Conservation (phyloP, 1,284 basidiomycete genomes). For the Hemileia vastatrix region DNA sequence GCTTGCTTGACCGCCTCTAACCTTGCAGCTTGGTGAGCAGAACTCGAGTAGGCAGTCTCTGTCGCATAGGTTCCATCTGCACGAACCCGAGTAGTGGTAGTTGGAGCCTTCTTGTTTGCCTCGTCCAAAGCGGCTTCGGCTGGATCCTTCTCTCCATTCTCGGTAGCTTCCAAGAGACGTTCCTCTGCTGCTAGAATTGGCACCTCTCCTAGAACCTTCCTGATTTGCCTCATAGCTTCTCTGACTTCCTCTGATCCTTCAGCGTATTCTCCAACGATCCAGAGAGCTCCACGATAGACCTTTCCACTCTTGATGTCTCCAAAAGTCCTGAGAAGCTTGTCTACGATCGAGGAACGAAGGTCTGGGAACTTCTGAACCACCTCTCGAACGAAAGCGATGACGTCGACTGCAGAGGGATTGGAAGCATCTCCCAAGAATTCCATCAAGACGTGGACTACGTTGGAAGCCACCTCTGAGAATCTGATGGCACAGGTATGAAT, state of each 20-base stretch:
- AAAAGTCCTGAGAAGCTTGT: conserved; percentile 74
- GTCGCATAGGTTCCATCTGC: conserved; percentile 98
- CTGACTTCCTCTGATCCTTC: conserved; percentile 57
- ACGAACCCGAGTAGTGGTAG: conserved; percentile 57
- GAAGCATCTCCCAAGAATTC: conserved; percentile 94
- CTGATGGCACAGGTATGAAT: conserved; percentile 94
- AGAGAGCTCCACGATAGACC: conserved; percentile 89
- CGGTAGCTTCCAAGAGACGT: conserved; percentile 63
- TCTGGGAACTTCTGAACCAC: conserved; percentile 96
- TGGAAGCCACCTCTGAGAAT: conserved; percentile 92
- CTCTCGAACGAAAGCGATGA: conserved; percentile 89
- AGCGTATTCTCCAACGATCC: conserved; percentile 95
- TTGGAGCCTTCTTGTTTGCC: conserved; percentile 43
- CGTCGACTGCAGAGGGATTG: conserved; percentile 89
- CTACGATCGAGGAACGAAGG: conserved; percentile 70
- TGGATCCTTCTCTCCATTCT: conserved; percentile 51
- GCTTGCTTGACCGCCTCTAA: conserved; percentile 73
- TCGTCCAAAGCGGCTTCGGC: conserved; percentile 46
- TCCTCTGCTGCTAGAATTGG: conserved; percentile 85
- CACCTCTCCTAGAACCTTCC: conserved; percentile 87
- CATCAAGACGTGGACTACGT: conserved; percentile 92
- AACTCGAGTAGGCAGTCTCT: conserved; percentile 75
- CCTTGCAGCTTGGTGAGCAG: conserved; percentile 56
- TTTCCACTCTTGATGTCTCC: conserved; percentile 89
- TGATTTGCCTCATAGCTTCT: conserved; percentile 65